phyloP scores from a whole-genome alignment of 345 rosid genomes.

The Populus nigra region DNA sequence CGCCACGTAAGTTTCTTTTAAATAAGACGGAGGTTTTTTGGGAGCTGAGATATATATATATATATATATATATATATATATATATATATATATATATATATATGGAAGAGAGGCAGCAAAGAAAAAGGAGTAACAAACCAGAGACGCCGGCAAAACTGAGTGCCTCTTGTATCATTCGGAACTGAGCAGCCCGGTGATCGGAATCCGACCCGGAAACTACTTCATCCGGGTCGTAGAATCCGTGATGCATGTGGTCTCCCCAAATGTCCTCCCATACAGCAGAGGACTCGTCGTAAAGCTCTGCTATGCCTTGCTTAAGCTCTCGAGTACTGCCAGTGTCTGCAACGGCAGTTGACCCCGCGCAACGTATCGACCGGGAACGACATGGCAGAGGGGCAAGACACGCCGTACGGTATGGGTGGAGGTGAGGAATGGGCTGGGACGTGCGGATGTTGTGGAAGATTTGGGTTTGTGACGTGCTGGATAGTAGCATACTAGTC shows the following conservation, averaged over 20 bases:
- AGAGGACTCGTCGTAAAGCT: conserved; percentile 85
- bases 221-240: conserved; percentile 58
- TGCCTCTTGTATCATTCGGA: conserved; percentile 83
- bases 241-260: conserved; percentile 99
- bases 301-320: conserved; percentile 68
- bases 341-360: too few relatives aligned
- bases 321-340: not conserved
- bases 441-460: too few relatives aligned
- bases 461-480: too few relatives aligned
- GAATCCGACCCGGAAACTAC: conserved; percentile 37
- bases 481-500: too few relatives aligned
- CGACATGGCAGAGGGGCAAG: not conserved
- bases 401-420: too few relatives aligned
- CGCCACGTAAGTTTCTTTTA: too few relatives aligned
- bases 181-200: conserved; percentile 71
- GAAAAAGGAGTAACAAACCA: too few relatives aligned
- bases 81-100: too few relatives aligned
- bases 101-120: not conserved
- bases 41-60: too few relatives aligned
- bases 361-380: not conserved
- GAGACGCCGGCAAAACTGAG: conserved; percentile 46
- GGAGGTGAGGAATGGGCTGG: too few relatives aligned
- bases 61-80: too few relatives aligned
- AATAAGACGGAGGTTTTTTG: too few relatives aligned
- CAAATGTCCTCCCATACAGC: conserved; percentile 79